phyloP scores from a whole-genome alignment of 108 stramenopile species.

The Cylindrotheca closterium region DNA sequence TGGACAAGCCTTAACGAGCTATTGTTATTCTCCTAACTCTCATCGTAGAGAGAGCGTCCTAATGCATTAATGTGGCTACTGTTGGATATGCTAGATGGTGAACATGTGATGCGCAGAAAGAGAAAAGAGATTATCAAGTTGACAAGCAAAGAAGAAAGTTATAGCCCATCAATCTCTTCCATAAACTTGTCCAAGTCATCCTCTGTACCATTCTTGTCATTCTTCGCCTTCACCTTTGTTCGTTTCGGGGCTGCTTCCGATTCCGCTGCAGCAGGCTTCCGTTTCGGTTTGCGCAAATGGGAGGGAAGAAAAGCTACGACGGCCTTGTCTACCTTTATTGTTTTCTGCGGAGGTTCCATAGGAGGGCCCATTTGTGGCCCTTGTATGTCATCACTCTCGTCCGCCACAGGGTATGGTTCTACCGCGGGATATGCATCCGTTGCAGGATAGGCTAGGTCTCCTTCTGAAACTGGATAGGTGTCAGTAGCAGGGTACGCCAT shows the following conservation, averaged over 20 bases:
- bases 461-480: no score
- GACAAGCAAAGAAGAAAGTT: no score
- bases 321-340: constrained; percentile 66
- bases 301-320: constrained; percentile 76
- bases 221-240: constrained; percentile 10
- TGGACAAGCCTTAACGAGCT: no score
- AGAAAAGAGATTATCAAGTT: no score
- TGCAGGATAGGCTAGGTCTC: background rate
- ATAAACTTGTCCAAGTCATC: constrained; percentile 38
- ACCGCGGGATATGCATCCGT: constrained; percentile 29
- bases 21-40: no score
- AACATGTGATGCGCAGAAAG: no score
- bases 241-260: constrained; percentile 10
- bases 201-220: background rate
- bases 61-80: no score
- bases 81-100: no score
- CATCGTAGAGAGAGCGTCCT: no score
- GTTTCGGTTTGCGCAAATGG: constrained; percentile 42
- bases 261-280: constrained; percentile 9
- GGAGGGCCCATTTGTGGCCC: background rate
- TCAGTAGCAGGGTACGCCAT: constrained; percentile 6
- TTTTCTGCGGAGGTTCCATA: constrained; percentile 35
- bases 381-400: background rate
- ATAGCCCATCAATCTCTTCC: constrained; percentile 36
- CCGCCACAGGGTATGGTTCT: constrained; percentile 30